These are phyloP conservation scores for Salix exigua DNA, from an alignment of 345 rosid genomes.

Conservation along the genomic window DNA sequence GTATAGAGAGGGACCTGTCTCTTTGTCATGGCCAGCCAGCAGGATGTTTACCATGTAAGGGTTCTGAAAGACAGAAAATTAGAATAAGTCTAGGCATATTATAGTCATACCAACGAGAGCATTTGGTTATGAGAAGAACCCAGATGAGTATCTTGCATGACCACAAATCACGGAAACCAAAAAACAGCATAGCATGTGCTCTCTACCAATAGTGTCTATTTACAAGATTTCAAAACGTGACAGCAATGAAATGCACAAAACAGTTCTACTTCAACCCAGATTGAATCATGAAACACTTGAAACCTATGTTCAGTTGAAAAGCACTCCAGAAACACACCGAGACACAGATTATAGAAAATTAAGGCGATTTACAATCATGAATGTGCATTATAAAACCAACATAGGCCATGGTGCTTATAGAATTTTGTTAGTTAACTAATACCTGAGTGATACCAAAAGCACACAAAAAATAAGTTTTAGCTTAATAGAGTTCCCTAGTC, in stretches of 20 bases:
- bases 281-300: neutral
- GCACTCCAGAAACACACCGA: neutral
- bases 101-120: neutral
- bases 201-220: neutral
- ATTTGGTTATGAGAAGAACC: neutral
- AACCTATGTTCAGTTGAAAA: neutral
- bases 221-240: neutral
- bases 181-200: neutral
- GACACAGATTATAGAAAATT: neutral
- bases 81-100: neutral
- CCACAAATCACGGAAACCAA: neutral
- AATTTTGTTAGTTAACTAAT: no score
- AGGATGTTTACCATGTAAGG: conserved; percentile 89
- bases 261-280: neutral
- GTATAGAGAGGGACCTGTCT: conserved; percentile 88
- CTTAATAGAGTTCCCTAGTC: neutral
- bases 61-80: conserved; percentile 39
- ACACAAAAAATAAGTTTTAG: neutral
- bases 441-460: neutral
- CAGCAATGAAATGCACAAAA: neutral
- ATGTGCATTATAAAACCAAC: neutral
- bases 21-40: conserved; percentile 91
- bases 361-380: neutral
- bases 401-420: neutral
- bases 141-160: neutral